Conservation (phyloP, 768 basidiomycete species). For the Trametes cinnabarina region DNA sequence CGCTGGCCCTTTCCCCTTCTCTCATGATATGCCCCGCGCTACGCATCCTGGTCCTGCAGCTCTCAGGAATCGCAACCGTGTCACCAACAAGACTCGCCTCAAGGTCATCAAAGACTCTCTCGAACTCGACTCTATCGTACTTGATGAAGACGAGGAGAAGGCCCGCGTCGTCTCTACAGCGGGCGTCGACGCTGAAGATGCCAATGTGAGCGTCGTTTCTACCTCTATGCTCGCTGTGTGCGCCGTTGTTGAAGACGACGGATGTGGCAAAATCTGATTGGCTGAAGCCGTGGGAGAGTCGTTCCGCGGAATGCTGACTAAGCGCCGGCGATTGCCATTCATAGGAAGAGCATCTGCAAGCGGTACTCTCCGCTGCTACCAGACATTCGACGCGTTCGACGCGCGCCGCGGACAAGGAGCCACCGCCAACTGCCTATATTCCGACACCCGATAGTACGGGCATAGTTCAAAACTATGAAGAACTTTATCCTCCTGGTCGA, state of each 20-base stretch:
- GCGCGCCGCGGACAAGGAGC: conserved; percentile 38
- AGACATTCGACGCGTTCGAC: conserved; percentile 41
- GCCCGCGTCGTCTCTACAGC: conserved; percentile 76
- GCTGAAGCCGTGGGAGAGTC: conserved; percentile 41
- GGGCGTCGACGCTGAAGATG: conserved; percentile 90
- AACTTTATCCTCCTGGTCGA: conserved; percentile 63
- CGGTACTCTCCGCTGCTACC: conserved; percentile 54
- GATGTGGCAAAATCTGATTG: conserved; percentile 50
- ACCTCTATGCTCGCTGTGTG: conserved; percentile 33
- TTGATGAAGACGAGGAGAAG: conserved; percentile 87
- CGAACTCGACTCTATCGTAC: conserved; percentile 75
- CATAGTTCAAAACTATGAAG: conserved; percentile 71
- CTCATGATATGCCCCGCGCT: conserved; percentile 89
- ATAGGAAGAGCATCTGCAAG: conserved; percentile 61
- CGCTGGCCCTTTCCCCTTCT: conserved; percentile 38
- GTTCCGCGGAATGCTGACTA: conserved; percentile 56
- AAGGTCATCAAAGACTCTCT: conserved; percentile 79
- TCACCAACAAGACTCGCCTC: conserved; percentile 90
- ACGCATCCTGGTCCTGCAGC: conserved; percentile 73
- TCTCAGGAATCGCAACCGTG: conserved; percentile 83
- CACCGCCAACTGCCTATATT: conserved; percentile 66
- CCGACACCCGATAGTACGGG: conserved; percentile 92
- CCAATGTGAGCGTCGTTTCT: conserved; percentile 67
- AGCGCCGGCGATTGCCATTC: conserved; percentile 26
- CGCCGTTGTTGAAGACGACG: conserved; percentile 41